Conservation (phyloP, 176 grass and related monocot genomes). For the sorghum (Sorghum bicolor) region DNA sequence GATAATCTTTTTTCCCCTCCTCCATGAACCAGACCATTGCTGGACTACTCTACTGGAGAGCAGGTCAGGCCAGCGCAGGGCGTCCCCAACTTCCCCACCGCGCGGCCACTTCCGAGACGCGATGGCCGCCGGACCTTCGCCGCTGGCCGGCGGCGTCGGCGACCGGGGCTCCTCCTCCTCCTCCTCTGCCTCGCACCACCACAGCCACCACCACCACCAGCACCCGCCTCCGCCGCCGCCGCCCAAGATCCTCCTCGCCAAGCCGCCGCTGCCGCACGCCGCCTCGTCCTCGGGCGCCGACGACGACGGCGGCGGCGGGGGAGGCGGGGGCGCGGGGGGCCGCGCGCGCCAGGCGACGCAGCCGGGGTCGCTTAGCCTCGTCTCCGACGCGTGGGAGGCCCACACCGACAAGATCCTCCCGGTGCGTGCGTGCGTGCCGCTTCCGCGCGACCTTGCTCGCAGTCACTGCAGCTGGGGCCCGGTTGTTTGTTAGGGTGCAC, state of each 20-base stretch:
- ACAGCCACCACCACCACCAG: neutral
- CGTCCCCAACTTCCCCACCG: neutral
- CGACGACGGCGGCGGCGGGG: conserved; percentile 12
- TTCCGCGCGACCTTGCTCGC: neutral
- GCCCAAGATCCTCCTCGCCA: conserved; percentile 92
- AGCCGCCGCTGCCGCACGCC: conserved; percentile 38
- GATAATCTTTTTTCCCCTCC: neutral
- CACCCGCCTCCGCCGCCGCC: conserved; percentile 49
- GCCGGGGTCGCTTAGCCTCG: conserved; percentile 60
- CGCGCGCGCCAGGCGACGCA: conserved; percentile 55
- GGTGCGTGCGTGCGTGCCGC: conserved; percentile 31
- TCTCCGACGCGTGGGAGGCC: conserved; percentile 78
- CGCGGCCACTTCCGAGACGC: neutral
- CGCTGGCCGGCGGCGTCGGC: conserved; percentile 28
- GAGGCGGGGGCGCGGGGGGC: neutral
- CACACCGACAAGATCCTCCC: conserved; percentile 81
- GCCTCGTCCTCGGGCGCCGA: conserved; percentile 39
- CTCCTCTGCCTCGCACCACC: no score
- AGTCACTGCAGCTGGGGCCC: neutral
- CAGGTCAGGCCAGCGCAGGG: neutral
- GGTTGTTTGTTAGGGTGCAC: neutral
- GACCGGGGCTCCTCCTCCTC: conserved; percentile 19
- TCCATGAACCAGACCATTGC: no score
- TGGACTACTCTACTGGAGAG: no score
- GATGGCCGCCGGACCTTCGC: conserved; percentile 55